Evolutionary conservation across 805 yeast species (phyloP), one percentile per base, ranked within the genome.

Genomic region (Maudiozyma saulgeensis): DNA sequence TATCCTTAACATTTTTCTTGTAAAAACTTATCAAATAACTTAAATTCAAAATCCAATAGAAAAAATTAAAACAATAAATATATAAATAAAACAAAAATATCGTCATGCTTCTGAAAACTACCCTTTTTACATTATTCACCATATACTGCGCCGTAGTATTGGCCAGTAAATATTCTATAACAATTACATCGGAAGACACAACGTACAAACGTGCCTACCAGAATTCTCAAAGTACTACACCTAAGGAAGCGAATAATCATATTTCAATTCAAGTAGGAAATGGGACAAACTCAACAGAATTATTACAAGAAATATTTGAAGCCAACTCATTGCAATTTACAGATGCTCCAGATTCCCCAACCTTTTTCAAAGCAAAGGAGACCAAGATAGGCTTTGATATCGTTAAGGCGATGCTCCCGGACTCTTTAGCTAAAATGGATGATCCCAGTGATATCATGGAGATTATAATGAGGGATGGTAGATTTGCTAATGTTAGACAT

Each of bases 331-430:
- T 35, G 38, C 38, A 35, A 35, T 49, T 56, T 42, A 53, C 55
- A 31, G 53, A 55, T 43, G 31, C 54, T 15, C 62, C 58, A 5
- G 60, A 51, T 9, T 32, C 48, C 23, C 60, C 60, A 5, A 49
- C 48, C 41, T 55, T 56, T 46, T 44, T 57, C n/a, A 58, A 51
- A 25, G 32, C 48, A 8, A 52, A 52, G n/a, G 26, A 16, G 1
- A 38, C 25, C 6, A 38, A 19, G 4, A 38, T 8, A 18, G 41
- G 16, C 13, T 18, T 12, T 18, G 25, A 38, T 12, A 6, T 38
- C 6, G 19, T 38, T 9, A 38, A 38, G 15, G 41, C n/a, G 19
- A 12, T 39, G 15, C 9, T 39, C 6, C 26, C 41, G 6, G 41
- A 39, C 4, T 3, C n/a, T 8, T 13, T 19, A n/a, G 51, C 16